A percentile compares a stretch with the other conserved stretches of the same genome.
Evolutionary conservation across 1,284 basidiomycete species (phyloP).

Genomic region (Taiwanofungus camphoratus): DNA sequence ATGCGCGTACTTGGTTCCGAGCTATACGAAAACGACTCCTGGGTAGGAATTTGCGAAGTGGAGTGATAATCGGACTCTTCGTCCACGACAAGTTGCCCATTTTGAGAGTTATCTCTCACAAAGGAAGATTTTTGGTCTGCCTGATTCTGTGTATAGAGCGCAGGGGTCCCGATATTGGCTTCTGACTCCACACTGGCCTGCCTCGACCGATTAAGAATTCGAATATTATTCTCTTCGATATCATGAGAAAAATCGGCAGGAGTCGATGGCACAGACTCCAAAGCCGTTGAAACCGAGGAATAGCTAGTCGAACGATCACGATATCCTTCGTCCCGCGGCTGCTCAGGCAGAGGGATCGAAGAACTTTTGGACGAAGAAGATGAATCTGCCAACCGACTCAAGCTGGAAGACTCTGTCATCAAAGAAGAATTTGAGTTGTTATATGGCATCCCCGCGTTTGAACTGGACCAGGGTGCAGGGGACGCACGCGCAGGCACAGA

Average conservation of each 20-base stretch:
- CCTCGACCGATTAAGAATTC: too few relatives aligned
- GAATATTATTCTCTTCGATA: too few relatives aligned
- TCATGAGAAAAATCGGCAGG: constrained; percentile 17
- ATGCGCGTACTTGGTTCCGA: constrained; percentile 24
- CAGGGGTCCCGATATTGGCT: too few relatives aligned
- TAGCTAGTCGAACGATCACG: constrained; percentile 16
- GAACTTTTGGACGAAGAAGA: not conserved
- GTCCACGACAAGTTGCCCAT: too few relatives aligned
- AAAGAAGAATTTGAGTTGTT: not conserved
- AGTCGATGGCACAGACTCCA: constrained; percentile 21
- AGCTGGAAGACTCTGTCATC: not conserved
- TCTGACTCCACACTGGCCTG: too few relatives aligned
- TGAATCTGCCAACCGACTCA: not conserved
- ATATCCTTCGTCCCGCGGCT: constrained; percentile 1
- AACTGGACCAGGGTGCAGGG: constrained; percentile 9
- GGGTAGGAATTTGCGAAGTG: constrained; percentile 7
- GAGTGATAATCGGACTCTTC: too few relatives aligned
- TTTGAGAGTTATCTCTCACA: too few relatives aligned
- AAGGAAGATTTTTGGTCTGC: too few relatives aligned
- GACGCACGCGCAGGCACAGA: constrained; percentile 6
- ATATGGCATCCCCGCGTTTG: constrained; percentile 1
- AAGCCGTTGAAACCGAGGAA: constrained; percentile 18
- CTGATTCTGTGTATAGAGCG: too few relatives aligned
- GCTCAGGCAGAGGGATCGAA: not conserved
- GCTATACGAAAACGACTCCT: constrained; percentile 11